Evolutionary conservation across 768 basidiomycete species (phyloP).

Genomic region (Asterophora lycoperdoides): DNA sequence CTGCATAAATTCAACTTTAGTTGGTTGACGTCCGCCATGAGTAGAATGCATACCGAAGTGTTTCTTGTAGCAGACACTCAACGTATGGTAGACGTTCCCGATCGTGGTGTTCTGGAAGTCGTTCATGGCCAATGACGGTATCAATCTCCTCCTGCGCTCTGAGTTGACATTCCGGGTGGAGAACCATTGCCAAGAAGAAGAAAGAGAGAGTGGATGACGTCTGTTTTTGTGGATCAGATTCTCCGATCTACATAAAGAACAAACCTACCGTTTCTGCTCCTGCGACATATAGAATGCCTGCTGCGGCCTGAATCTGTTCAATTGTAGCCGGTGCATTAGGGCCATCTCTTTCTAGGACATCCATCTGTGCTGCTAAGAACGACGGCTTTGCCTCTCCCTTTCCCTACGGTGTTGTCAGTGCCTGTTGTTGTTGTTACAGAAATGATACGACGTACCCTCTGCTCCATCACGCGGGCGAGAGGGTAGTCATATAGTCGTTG

Average conservation of each 20-base stretch:
- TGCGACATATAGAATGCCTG: slow-evolving; percentile 21
- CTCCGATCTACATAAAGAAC: no score
- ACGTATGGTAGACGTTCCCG: slow-evolving; percentile 32
- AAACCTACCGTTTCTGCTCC: slow-evolving; percentile 32
- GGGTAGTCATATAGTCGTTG: slow-evolving; percentile 28
- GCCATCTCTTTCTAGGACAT: slow-evolving; percentile 7
- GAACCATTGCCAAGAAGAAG: slow-evolving; percentile 37
- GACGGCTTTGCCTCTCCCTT: slow-evolving; percentile 21
- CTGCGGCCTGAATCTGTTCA: slow-evolving; percentile 17
- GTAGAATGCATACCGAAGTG: slow-evolving; percentile 11
- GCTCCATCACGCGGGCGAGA: slow-evolving; percentile 24
- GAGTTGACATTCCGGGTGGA: slow-evolving; percentile 32
- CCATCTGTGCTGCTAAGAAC: slow-evolving; percentile 18
- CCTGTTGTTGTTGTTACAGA: background rate
- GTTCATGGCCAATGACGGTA: slow-evolving; percentile 28
- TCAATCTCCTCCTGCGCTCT: slow-evolving; percentile 42
- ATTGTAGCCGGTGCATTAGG: slow-evolving; percentile 1
- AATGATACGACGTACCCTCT: slow-evolving; percentile 24
- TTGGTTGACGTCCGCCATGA: no score
- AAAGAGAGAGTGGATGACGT: slow-evolving; percentile 25
- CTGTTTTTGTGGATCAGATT: no score
- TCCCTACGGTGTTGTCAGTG: slow-evolving; percentile 11
- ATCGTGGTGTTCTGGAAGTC: slow-evolving; percentile 34
- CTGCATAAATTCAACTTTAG: background rate
- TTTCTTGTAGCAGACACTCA: slow-evolving; percentile 32